Evolutionary conservation across 805 yeast species (phyloP), one percentile per base, ranked within the genome.

Genomic region (Tetrapisispora nanseiensis): DNA sequence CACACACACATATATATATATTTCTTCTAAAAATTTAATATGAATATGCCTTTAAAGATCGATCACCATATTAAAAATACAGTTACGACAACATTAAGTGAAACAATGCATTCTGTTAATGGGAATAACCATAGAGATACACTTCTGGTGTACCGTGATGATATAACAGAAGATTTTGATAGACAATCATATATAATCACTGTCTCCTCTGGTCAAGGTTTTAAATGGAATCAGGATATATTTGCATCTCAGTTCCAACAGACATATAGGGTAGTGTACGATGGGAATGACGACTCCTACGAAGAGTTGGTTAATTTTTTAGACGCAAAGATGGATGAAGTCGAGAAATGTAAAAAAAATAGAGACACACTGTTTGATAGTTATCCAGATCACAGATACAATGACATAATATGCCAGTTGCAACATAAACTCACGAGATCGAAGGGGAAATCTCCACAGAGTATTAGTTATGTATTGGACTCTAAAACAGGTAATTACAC

Each of bases 241-340:
- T 82, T 81, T 68, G 89, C 86, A 2, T 68, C 80, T 1, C 78
- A 80, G 23, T 78, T 76, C 56, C 84, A 80, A 52, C 89, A 82
- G 44, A 63, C 60, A 35, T 59, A 69, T 37, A 70, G 70, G 15
- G 60, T 65, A 0, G 51, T 66, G 4, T 66, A 59, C 43, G 68
- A 59, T 43, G 63, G 59, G 3, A 53, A 53, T 30, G 59, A 55
- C 11, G 59, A 56, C 36, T 46, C 42, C 16, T 26, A 50, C 7
- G 53, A 48, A 3, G 39, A 40, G 12, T 27, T 32, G 31, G 18
- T 40, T 12, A 16, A n/a, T 2, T 27, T 18, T 21, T 32, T 39
- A 2, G 28, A 39, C n/a, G 15, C 7, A 7, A 42, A 38, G 27
- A 37, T n/a, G 12, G 18, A 37, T 21, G n/a, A 21, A 11, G 3